Evolutionary conservation across 441 rosid species (phyloP).

Genomic region (Iberis amara): DNA sequence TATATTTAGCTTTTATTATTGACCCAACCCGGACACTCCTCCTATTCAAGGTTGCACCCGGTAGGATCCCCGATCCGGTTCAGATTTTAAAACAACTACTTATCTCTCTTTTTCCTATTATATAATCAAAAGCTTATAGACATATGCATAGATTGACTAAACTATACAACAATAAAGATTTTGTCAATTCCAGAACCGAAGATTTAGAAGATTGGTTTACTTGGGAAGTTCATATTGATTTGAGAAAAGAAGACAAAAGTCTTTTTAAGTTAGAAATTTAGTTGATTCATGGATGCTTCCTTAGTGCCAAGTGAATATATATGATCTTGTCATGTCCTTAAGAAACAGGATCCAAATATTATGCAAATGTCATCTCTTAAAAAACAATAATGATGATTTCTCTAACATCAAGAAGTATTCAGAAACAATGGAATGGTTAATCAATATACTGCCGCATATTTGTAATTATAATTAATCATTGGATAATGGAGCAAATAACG

Average conservation of each 20-base stretch:
- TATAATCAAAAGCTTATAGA: too few species aligned
- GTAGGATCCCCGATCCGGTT: too few species aligned
- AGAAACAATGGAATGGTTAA: not conserved
- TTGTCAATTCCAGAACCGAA: conserved; percentile 3
- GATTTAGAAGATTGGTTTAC: conserved; percentile 1
- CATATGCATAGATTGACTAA: too few species aligned
- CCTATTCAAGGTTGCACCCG: too few species aligned
- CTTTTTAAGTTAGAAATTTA: conserved; percentile 9
- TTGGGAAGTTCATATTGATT: conserved; percentile 7
- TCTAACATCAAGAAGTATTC: conserved; percentile 1
- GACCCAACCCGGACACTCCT: too few species aligned
- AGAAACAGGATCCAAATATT: conserved; percentile 23
- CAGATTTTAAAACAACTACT: too few species aligned
- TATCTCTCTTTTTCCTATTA: not conserved
- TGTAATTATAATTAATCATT: conserved; percentile 9
- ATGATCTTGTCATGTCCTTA: conserved; percentile 12
- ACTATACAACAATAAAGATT: not conserved
- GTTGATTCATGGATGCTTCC: conserved; percentile 5
- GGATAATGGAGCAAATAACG: not conserved
- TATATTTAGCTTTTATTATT: too few species aligned
- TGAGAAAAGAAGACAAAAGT: conserved; percentile 14
- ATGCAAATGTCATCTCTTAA: conserved; percentile 18
- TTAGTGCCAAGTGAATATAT: conserved; percentile 13
- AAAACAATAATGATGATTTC: not conserved
- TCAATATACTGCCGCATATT: not conserved